Base-by-base conservation (phyloP, 768 basidiomycete genomes). In the Suillus placidus region DNA sequence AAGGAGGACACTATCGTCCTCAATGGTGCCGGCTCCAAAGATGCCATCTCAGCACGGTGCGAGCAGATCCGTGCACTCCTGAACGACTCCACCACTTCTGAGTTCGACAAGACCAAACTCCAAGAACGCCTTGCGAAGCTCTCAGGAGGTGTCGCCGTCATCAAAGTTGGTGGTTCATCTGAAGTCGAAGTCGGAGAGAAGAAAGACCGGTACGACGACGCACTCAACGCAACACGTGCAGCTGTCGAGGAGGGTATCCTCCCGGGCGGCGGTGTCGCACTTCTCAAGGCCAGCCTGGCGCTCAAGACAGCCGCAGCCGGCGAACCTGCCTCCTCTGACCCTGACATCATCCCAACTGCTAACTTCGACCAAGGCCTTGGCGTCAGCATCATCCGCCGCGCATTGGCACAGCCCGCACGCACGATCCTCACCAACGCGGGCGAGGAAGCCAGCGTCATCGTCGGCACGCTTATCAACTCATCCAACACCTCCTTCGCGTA, bases 361-460 rank as follows among this genome's bases (percentile, higher is more conserved):
- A 98, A 98, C 92, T 99, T 99, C 73, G 97, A 99, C 82, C 96
- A 98, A 74, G 90, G 95, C 72, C 93, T 99, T 64, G 97, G 97
- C 71, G 93, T 98, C 30, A 85, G 88, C 67, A 98, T 97, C 79
- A 93, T 97, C 78, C 88, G 90, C 38, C 88, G 92, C 35, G 95
- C 96, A 23, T 80, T 99, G 69, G 86, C 88, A 23, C 83, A 88
- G 64, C 97, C 97, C 7, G 85, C 91, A 14, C 90, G 94, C 54
- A 92, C 92, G 2, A 99, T 99, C 77, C 87, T 95, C 64, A 84
- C 85, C 76, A 99, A 99, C 76, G 96, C 97, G 2, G 97, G 96
- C 43, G 95, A 97, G 79, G 96, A 98, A 78, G 85, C 93, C 1
- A 87, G 88, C 66, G 96, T 99, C 64, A 94, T 99, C 66, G 93